Conservation (phyloP, 169 alveolate genomes). For the Cryptosporidium parvum region DNA sequence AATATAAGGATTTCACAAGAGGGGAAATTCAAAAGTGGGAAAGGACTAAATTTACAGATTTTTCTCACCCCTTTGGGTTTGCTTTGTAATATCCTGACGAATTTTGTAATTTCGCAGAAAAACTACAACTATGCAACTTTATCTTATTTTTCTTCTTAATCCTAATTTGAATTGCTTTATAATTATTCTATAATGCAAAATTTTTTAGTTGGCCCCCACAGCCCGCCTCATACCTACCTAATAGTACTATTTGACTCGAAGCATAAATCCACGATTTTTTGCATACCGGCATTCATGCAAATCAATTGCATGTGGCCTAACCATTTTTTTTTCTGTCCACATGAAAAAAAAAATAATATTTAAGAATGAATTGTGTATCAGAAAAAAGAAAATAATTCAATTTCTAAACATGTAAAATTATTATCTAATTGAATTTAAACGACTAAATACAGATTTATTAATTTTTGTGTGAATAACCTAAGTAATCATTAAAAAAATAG, state of each 20-base stretch:
- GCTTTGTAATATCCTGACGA: not conserved
- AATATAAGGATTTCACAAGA: slow-evolving; percentile 73
- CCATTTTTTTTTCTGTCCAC: not conserved
- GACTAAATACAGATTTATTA: not conserved
- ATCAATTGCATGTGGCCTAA: not conserved
- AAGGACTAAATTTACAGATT: slow-evolving; percentile 25
- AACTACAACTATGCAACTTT: not conserved
- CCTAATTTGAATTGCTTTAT: not conserved
- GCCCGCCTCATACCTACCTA: not conserved
- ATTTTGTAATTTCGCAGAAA: not conserved
- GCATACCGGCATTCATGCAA: slow-evolving; percentile 11
- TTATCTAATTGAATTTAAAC: no score
- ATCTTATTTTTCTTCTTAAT: not conserved
- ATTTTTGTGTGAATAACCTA: no score
- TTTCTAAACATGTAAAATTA: no score
- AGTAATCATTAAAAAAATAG: no score
- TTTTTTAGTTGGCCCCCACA: not conserved
- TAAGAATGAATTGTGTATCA: no score
- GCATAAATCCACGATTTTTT: not conserved
- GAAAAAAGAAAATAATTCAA: not conserved
- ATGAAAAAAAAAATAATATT: no score
- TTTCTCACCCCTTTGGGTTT: not conserved
- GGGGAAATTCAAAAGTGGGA: slow-evolving; percentile 21
- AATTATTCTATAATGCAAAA: not conserved
- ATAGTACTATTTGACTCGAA: slow-evolving; percentile 1